Base-by-base conservation (phyloP, 495 filamentous ascomycete species). In the Peziza echinospora region DNA sequence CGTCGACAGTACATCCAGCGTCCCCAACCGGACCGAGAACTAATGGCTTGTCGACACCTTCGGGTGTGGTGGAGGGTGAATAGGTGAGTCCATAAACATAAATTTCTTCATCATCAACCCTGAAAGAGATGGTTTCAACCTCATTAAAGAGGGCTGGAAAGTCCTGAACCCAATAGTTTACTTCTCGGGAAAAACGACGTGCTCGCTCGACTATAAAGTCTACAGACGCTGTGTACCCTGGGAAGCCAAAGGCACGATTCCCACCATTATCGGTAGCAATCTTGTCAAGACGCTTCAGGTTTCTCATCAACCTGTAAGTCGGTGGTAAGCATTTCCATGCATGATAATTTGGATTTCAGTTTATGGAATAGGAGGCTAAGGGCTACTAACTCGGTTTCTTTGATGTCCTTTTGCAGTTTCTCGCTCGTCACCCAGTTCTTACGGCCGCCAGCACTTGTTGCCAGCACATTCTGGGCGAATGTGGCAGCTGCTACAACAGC, bases 191-290 rank as follows among this genome's bases (percentile, higher is more conserved):
- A 26, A 56, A 54, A 2, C 57, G 55, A 49, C 55, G 53, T 3
- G 59, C 45, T 4, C 52, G 51, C 6, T 53, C 49, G 21, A 58
- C 54, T 41, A 70, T 54, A 47, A 55, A 69, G 41, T 70, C 64
- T 13, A 64, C 57, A 3, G 65, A 67, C 2, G 64, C 67, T 3
- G 49, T 49, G 53, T 67, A 69, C 16, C 67, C 67, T 0, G 65
- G 63, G 19, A 63, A 49, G 5, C 67, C 67, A 43, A 70, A 70
- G 30, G 67, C 67, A 6, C 67, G 57, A 47, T 68, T 70, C 10
- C 63, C 64, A 2, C 65, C 64, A 47, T 68, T 64, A 2, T 51
- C 52, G 11, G 45, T 45, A 5, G 64, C 66, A 24, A 70, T 68
- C n/a, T 56, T 48, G 37, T 67, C 47, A 1, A 68, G 53, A 6